A percentile compares a stretch with the other conserved stretches of the same genome.
Conservation (phyloP, 2,329 filamentous ascomycete species). For the Chaetomium sp. region DNA sequence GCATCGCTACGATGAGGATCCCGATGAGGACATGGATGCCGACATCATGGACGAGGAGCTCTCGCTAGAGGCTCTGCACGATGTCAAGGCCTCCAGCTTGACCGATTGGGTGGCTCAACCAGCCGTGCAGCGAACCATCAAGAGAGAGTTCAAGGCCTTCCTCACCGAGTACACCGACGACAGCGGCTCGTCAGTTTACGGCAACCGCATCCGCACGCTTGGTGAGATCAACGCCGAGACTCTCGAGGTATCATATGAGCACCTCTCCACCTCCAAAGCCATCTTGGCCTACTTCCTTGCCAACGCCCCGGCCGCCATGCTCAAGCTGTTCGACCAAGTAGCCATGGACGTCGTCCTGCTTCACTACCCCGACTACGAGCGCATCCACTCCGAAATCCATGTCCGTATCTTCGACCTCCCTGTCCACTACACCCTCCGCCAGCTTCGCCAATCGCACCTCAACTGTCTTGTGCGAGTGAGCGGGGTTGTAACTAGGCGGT, state of each 20-base stretch:
- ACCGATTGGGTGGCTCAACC: conserved; percentile 94
- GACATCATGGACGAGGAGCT: conserved; percentile 97
- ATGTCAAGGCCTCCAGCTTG: conserved; percentile 89
- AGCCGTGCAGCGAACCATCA: conserved; percentile 88
- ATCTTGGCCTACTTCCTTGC: conserved; percentile 94
- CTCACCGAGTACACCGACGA: conserved; percentile 94
- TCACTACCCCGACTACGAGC: conserved; percentile 96
- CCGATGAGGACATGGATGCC: conserved; percentile 86
- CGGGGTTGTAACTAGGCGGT: conserved; percentile 91
- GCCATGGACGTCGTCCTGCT: conserved; percentile 95
- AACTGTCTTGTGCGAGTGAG: conserved; percentile 94
- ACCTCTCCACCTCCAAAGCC: conserved; percentile 86
- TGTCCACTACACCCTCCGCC: conserved; percentile 90
- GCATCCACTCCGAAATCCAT: conserved; percentile 96
- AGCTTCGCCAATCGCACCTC: conserved; percentile 90
- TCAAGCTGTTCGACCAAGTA: conserved; percentile 94
- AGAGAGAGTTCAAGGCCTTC: conserved; percentile 96
- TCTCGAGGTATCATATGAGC: conserved; percentile 92
- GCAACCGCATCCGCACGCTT: conserved; percentile 89
- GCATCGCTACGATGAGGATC: conserved; percentile 91
- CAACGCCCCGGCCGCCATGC: conserved; percentile 91
- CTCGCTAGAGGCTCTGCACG: conserved; percentile 84
- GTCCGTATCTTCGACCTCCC: conserved; percentile 95
- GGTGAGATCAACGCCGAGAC: conserved; percentile 97
- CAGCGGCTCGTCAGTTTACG: conserved; percentile 88